A percentile compares a stretch with the other conserved stretches of the same genome.
Evolutionary conservation across 805 yeast genomes (phyloP).

Genomic region (Saturnispora kantuleensis): DNA sequence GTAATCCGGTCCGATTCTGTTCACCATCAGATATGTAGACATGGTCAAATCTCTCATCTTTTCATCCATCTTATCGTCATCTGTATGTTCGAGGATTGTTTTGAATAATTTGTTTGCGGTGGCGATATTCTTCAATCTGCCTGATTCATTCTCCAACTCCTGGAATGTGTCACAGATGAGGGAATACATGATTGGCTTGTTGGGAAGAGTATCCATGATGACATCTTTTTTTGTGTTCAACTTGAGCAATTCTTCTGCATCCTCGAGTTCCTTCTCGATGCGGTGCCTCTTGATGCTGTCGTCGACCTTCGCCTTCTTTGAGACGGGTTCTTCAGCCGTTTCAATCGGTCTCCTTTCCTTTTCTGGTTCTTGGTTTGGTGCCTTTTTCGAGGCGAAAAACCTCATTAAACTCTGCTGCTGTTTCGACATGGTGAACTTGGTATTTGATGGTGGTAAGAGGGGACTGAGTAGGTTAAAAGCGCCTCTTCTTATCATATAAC

Average conservation of each 20-base stretch:
- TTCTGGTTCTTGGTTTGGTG: background rate
- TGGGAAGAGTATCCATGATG: background rate
- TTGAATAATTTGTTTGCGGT: conserved; percentile 64
- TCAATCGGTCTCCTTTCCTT: background rate
- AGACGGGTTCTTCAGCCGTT: conserved; percentile 1
- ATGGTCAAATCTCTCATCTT: conserved; percentile 40
- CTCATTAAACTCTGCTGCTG: conserved; percentile 12
- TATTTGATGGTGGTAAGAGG: background rate
- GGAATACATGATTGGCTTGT: conserved; percentile 27
- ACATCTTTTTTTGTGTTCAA: conserved; percentile 7
- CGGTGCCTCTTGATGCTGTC: conserved; percentile 14
- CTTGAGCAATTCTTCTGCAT: conserved; percentile 14
- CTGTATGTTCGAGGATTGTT: conserved; percentile 42
- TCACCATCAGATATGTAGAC: conserved; percentile 77
- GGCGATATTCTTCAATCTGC: conserved; percentile 73
- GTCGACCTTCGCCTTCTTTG: conserved; percentile 8
- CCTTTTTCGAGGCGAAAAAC: conserved; percentile 10
- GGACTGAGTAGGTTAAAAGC: background rate
- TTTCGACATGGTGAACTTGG: background rate
- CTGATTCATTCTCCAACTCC: conserved; percentile 67
- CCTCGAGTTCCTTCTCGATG: conserved; percentile 16
- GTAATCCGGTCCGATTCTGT: conserved; percentile 89
- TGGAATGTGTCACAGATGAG: conserved; percentile 60
- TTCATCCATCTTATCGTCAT: conserved; percentile 11
- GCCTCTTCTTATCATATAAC: background rate